Base-by-base conservation (phyloP, 140 eudicot species). In the Artemisia princeps region DNA sequence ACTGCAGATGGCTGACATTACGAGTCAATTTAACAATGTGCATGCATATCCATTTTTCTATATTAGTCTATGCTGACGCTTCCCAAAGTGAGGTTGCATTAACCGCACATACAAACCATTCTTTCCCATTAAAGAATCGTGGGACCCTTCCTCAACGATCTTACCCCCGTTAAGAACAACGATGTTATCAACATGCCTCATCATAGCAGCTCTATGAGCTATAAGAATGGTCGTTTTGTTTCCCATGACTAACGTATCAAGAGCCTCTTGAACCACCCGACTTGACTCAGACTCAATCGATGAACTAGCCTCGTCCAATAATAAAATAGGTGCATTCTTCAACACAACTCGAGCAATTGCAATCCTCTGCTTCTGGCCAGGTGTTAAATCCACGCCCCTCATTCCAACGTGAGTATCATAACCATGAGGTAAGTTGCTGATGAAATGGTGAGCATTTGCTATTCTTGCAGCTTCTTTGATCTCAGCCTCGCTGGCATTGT, bases 151-250 rank as follows among this genome's bases (percentile, higher is more conserved):
- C 75, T 91, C 98, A 55, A 91, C 96, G 1, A 91, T 87, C 62
- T 86, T 74, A 26, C 98, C 96, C 16, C 98, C 98, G 10, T 91
- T 91, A 10, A 91, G 87, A 4, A 91, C 98, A 16, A 91, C 98
- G 48, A 91, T 91, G 56, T 87, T 91, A 62, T 91, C 98, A 50
- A 91, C 98, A 70, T 88, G 96, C 60, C 89, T 87, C 98, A 91
- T 91, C 98, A 91, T 85, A 52, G 96, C 95, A 17, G 96, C 96
- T 69, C 98, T 77, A 65, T 91, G 98, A 61, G 98, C 98, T 55
- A 91, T 88, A 40, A 91, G 79, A 76, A 91, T 83, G 42, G 98
- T 83, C 0, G 96, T 91, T 72, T 91, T 91, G 73, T 91, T 91
- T 16, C 98, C 98, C 96, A 91, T 91, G 14, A 91, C 74, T 8